These are phyloP conservation scores for Notholithocarpus densiflorus DNA, from an alignment of 306 rosid species.

Conservation along the genomic window DNA sequence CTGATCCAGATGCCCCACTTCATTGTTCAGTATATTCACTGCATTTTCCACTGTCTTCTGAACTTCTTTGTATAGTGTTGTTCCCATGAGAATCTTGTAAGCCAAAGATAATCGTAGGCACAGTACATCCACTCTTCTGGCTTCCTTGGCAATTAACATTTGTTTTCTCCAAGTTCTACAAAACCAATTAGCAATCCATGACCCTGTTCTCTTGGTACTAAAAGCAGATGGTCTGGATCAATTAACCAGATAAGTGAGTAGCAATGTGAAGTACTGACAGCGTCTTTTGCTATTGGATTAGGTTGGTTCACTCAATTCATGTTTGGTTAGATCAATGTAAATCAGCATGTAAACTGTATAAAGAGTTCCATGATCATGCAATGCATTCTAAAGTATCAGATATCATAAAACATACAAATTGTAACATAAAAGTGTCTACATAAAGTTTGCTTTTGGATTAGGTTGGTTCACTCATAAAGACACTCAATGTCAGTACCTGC, in stretches of 20 bases:
- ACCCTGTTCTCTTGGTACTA: not conserved
- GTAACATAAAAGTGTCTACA: not conserved
- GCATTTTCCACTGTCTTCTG: constrained; percentile 61
- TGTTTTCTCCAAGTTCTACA: constrained; percentile 87
- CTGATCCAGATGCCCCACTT: constrained; percentile 75
- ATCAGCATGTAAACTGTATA: not conserved
- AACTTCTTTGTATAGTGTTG: constrained; percentile 48
- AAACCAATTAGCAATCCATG: constrained; percentile 20
- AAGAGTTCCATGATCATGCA: not conserved
- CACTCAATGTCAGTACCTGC: not conserved
- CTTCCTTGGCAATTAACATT: constrained; percentile 72
- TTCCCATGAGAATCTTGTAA: constrained; percentile 66
- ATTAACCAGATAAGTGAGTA: not conserved
- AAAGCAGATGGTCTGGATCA: not conserved
- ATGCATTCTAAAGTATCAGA: not conserved
- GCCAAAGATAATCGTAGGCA: constrained; percentile 62
- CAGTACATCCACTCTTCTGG: constrained; percentile 84
- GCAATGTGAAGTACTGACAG: not conserved
- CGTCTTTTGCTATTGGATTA: not conserved
- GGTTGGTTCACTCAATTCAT: not conserved
- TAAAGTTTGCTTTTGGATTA: not conserved
- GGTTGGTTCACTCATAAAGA: not conserved
- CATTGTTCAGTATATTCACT: constrained; percentile 49
- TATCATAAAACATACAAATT: not conserved
- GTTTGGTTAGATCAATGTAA: not conserved